Evolutionary conservation across 73 alveolate genomes (phyloP), one percentile per base, ranked within the genome.

Genomic region (Uronychia setigera): DNA sequence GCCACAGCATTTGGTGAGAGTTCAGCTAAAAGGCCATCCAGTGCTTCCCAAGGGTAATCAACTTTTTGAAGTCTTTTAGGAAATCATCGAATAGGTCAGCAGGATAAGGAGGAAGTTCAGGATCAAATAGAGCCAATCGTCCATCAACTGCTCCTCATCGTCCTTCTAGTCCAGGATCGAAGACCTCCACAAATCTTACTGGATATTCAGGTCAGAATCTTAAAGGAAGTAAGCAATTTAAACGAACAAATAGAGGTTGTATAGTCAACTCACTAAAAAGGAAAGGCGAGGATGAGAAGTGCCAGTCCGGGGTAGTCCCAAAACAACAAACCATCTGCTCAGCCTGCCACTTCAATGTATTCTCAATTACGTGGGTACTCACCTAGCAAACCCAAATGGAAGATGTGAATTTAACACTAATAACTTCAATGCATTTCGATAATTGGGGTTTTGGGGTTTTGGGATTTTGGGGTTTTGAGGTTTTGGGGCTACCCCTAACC

Each of bases 331-430:
- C 19, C 67, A 5, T 46, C 67, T 19, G 19, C 67, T 19, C 67
- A 46, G 67, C 67, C 67, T 46, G 67, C 67, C 67, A 46, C 67
- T 46, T 46, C 67, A 5, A 46, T 46, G 67, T 46, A 46, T 46
- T 5, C 67, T 19, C 67, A 46, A 19, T 19, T 46, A 19, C 5
- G 67, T 11, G 67, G 67, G 67, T 46, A 46, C 19, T 46, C 67
- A 5, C 67, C 67, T 11, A 46, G 67, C 67, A 46, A 46, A 19
- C 67, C 67, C n/a, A 46, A 46, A 19, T 46, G 67, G 67, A 46
- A 46, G 67, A 46, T 46, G 67, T 46, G 19, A 46, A n/a, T n/a
- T n/a, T n/a, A n/a, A n/a, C n/a, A n/a, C n/a, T n/a, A n/a, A n/a
- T n/a, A n/a, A n/a, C n/a, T n/a, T n/a, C n/a, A n/a, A n/a, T n/a